Conservation (phyloP, 345 rosid genomes). For the Gossypium rotundifolium region DNA sequence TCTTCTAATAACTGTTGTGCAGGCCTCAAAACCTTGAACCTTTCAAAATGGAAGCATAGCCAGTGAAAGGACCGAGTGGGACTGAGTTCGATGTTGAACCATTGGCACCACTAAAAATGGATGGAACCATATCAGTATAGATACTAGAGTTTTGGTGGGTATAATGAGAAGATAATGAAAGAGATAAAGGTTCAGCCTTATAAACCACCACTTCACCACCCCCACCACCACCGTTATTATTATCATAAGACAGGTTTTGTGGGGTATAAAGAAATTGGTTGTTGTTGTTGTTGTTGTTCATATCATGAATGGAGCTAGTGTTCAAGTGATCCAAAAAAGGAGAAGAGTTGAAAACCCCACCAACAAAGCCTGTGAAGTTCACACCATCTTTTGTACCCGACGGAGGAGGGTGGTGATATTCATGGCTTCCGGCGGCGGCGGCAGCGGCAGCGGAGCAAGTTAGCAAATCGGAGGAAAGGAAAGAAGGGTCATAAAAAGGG, state of each 20-base stretch:
- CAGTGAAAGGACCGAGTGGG: conserved; percentile 75
- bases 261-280: conserved; percentile 47
- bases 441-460: conserved; percentile 17
- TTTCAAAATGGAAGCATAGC: conserved; percentile 70
- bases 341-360: conserved; percentile 29
- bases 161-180: conserved; percentile 60
- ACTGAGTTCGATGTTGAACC: conserved; percentile 36
- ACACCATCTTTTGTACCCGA: conserved; percentile 36
- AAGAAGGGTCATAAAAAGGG: conserved; percentile 48
- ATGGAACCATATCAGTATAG: conserved; percentile 26
- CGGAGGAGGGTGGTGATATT: conserved; percentile 13
- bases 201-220: conserved; percentile 38
- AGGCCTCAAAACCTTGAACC: conserved; percentile 86
- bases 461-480: conserved; percentile 21
- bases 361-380: conserved; percentile 40
- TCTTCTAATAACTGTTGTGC: conserved; percentile 81
- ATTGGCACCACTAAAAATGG: conserved; percentile 22
- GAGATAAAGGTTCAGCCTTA: conserved; percentile 51
- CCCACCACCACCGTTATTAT: conserved; percentile 14
- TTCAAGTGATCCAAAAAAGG: conserved; percentile 33
- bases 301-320: conserved; percentile 41
- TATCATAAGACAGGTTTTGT: conserved; percentile 30
- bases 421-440: background rate
- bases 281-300: conserved; percentile 5
- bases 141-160: conserved; percentile 28